A percentile compares a stretch with the other conserved stretches of the same genome.
Evolutionary conservation across 768 basidiomycete species (phyloP).

Genomic region (Suillus decipiens): DNA sequence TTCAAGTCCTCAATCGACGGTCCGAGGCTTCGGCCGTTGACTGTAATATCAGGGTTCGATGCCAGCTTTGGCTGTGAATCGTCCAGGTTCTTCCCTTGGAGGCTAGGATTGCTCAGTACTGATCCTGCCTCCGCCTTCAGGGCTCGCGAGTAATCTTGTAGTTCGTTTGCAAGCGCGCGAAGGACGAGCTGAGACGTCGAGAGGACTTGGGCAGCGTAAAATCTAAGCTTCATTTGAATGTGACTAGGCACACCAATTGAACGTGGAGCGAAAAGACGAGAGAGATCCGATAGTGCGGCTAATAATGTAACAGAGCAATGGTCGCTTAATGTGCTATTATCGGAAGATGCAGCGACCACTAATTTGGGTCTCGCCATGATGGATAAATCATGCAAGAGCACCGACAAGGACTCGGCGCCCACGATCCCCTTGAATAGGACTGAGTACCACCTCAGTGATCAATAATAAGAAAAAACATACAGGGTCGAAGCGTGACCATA

Average conservation of each 20-base stretch:
- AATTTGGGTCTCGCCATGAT: slow-evolving; percentile 50
- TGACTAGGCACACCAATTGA: slow-evolving; percentile 37
- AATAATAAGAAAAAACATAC: slow-evolving; percentile 18
- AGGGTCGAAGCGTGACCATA: slow-evolving; percentile 65
- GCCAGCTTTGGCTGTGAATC: neutral
- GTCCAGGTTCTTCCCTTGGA: neutral
- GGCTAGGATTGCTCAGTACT: neutral
- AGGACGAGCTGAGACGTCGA: slow-evolving; percentile 48
- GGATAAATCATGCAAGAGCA: slow-evolving; percentile 59
- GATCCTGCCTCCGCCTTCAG: neutral
- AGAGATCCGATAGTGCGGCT: slow-evolving; percentile 30
- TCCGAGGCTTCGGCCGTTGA: neutral
- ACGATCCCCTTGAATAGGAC: slow-evolving; percentile 31
- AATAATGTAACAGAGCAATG: slow-evolving; percentile 20
- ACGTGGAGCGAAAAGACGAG: slow-evolving; percentile 20
- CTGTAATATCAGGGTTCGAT: neutral
- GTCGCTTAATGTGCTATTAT: slow-evolving; percentile 7
- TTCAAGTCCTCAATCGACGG: neutral
- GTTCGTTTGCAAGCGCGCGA: slow-evolving; percentile 44
- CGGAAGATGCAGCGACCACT: slow-evolving; percentile 20
- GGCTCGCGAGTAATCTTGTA: slow-evolving; percentile 11
- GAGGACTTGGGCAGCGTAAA: slow-evolving; percentile 66
- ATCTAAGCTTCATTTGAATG: slow-evolving; percentile 61
- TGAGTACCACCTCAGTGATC: slow-evolving; percentile 17
- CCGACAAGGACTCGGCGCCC: slow-evolving; percentile 43